Conservation (phyloP, 129 eudicot genomes). For the Escallonia herrerae region DNA sequence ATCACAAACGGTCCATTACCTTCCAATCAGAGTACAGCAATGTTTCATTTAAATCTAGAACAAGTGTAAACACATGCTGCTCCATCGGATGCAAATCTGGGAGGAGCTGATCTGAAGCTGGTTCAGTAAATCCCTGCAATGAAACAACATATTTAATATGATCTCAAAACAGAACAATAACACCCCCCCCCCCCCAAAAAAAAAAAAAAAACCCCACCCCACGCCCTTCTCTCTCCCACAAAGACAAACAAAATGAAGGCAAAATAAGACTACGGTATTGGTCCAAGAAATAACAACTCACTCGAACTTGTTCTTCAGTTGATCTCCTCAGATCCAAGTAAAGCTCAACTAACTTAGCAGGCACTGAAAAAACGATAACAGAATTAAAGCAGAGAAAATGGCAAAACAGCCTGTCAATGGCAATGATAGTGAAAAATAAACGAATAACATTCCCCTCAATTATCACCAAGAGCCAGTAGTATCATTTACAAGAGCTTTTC, state of each 20-base stretch:
- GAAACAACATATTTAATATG: background rate
- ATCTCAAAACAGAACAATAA: no score
- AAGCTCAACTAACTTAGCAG: conserved; percentile 65
- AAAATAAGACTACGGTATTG: background rate
- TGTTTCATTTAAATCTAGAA: conserved; percentile 82
- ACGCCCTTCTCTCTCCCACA: no score
- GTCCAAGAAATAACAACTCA: conserved; percentile 16
- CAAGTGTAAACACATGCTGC: conserved; percentile 78
- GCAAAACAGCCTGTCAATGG: background rate
- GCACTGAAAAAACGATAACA: conserved; percentile 37
- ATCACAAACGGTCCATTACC: conserved; percentile 35
- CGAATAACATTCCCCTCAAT: no score
- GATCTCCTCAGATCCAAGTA: conserved; percentile 72
- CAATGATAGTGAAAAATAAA: no score
- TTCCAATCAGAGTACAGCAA: conserved; percentile 85
- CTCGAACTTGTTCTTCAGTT: conserved; percentile 79
- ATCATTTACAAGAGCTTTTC: no score
- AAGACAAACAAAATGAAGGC: background rate
- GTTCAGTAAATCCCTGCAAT: conserved; percentile 77
- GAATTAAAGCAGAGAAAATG: conserved; percentile 1
- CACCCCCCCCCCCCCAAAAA: no score
- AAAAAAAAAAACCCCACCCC: no score
- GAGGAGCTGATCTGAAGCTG: conserved; percentile 73
- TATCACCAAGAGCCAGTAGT: no score
- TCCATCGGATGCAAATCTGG: conserved; percentile 82